phyloP scores from a whole-genome alignment of 352 stramenopile genomes.

The Pythium apleroticum region DNA sequence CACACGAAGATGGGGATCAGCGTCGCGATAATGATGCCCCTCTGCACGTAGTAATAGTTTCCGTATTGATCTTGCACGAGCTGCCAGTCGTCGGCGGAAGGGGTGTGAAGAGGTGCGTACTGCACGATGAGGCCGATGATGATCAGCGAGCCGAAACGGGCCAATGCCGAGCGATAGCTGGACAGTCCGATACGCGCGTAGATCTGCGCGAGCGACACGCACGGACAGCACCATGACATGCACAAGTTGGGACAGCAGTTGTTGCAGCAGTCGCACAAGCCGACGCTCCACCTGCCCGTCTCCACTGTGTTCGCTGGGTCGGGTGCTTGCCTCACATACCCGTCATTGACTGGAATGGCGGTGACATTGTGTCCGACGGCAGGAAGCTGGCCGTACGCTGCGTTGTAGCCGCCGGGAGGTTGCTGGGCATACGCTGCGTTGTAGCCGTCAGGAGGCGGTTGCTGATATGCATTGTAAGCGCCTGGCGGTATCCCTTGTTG shows the following conservation, averaged over 20 bases:
- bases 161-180: slow-evolving; percentile 2
- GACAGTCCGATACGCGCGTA: slow-evolving; percentile 24
- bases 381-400: neutral
- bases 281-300: slow-evolving; percentile 20
- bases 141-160: slow-evolving; percentile 1
- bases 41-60: slow-evolving; percentile 3
- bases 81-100: neutral
- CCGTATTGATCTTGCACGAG: slow-evolving; percentile 1
- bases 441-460: neutral
- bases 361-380: neutral
- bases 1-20: slow-evolving; percentile 6
- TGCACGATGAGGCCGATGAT: slow-evolving; percentile 24
- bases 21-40: neutral
- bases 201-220: slow-evolving; percentile 25
- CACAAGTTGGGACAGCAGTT: slow-evolving; percentile 31
- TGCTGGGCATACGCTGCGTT: neutral
- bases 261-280: slow-evolving; percentile 31
- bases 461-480: neutral
- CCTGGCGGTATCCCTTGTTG: neutral
- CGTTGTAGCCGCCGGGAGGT: neutral
- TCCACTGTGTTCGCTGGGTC: neutral
- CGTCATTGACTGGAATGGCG: neutral
- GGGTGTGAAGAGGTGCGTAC: slow-evolving; percentile 9
- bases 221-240: slow-evolving; percentile 33
- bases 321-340: neutral